phyloP scores from a whole-genome alignment of 2,329 filamentous ascomycete species.

The Epichloe amarillans region DNA sequence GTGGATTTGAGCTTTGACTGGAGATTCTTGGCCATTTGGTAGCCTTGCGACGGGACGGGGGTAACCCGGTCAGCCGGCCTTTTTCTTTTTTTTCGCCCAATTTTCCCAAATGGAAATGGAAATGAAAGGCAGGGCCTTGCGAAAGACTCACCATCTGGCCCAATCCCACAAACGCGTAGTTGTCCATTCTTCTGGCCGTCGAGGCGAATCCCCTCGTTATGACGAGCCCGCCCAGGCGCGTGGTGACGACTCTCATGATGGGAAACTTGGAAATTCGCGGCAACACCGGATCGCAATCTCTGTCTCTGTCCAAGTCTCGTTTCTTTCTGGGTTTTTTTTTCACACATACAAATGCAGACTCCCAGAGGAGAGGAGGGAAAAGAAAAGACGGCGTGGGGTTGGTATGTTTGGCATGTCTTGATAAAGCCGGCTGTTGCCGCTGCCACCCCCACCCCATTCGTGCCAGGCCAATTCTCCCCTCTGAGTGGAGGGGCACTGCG shows the following conservation, averaged over 20 bases:
- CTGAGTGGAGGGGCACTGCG: too few species aligned
- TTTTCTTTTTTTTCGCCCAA: not conserved
- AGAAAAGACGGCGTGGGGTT: not conserved
- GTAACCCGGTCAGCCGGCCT: not conserved
- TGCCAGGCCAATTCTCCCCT: not conserved
- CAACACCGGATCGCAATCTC: not conserved
- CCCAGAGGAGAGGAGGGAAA: not conserved
- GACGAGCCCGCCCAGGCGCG: constrained; percentile 16
- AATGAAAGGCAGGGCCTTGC: too few species aligned
- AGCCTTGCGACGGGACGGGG: constrained; percentile 28
- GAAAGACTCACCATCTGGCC: constrained; percentile 44
- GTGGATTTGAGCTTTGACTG: constrained; percentile 38
- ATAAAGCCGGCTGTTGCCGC: constrained; percentile 25
- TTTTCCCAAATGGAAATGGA: not conserved
- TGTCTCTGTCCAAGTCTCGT: not conserved
- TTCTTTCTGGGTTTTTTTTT: too few species aligned
- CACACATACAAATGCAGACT: too few species aligned
- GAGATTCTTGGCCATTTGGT: constrained; percentile 50
- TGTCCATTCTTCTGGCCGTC: constrained; percentile 33
- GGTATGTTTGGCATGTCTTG: not conserved
- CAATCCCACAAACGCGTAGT: constrained; percentile 46
- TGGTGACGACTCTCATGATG: constrained; percentile 11
- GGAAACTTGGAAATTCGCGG: not conserved
- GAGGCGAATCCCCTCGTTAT: constrained; percentile 37
- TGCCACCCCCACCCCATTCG: too few species aligned